Conservation (phyloP, 345 rosid species). For the Citrus medica region DNA sequence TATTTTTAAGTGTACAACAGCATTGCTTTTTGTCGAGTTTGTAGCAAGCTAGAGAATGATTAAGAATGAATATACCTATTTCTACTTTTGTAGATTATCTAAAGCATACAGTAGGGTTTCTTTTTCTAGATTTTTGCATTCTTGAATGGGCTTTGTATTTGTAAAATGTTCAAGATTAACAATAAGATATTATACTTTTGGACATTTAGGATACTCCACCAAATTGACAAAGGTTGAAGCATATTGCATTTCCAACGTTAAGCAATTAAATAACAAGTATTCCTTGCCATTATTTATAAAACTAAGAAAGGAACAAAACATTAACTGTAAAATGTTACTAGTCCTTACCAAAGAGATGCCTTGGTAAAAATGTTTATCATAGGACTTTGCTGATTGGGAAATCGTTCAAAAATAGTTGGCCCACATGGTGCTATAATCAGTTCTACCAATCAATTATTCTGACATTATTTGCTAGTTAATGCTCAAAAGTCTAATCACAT, state of each 20-base stretch:
- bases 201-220: not conserved
- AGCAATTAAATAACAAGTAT: too few relatives aligned
- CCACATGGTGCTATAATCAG: not conserved
- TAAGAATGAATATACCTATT: not conserved
- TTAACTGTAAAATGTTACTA: too few relatives aligned
- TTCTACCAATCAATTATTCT: not conserved
- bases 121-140: not conserved
- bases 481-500: not conserved
- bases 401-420: not conserved
- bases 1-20: not conserved
- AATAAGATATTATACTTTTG: not conserved
- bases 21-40: not conserved
- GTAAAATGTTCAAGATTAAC: not conserved
- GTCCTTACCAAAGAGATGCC: too few relatives aligned
- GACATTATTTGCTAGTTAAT: not conserved
- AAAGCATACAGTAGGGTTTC: not conserved
- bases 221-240: not conserved
- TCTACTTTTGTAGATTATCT: not conserved
- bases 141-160: not conserved
- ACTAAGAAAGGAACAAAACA: too few relatives aligned
- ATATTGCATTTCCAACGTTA: not conserved
- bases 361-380: not conserved
- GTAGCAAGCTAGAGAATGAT: not conserved
- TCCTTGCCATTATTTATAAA: too few relatives aligned
- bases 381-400: not conserved